Conservation (phyloP, 2,329 filamentous ascomycete genomes). For the Alternaria brassicae region DNA sequence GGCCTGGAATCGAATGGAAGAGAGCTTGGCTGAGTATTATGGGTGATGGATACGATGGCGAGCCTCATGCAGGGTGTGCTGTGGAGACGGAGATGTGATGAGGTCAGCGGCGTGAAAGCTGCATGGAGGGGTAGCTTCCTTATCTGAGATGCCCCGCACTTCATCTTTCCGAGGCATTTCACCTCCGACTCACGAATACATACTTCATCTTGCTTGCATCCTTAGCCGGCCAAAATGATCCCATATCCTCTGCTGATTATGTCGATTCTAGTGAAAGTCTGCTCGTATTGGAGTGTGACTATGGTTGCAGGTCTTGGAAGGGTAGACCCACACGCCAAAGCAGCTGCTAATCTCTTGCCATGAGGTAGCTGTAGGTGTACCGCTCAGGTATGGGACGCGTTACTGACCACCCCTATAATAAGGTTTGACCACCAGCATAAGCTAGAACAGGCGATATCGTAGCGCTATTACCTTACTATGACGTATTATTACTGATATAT, state of each 20-base stretch:
- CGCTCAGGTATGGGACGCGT: neutral
- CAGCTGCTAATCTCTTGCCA: neutral
- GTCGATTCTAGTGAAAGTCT: neutral
- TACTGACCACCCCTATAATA: no score
- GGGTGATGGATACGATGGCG: neutral
- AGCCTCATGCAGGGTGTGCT: neutral
- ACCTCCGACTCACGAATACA: neutral
- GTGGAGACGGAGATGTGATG: neutral
- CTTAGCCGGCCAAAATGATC: neutral
- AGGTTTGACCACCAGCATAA: no score
- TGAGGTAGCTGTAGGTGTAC: neutral
- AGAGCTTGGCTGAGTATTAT: neutral
- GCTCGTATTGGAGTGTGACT: no score
- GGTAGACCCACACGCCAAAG: neutral
- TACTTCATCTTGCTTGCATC: neutral
- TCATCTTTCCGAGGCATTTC: conserved; percentile 4
- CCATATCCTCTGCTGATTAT: neutral
- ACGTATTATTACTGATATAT: no score
- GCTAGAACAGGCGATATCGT: no score
- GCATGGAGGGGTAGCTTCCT: conserved; percentile 8
- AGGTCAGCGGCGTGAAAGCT: neutral
- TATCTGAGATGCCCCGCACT: conserved; percentile 2
- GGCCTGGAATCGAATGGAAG: neutral
- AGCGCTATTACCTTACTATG: no score
- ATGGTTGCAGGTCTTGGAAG: no score